Evolutionary conservation across 2,329 filamentous ascomycete genomes (phyloP).

Genomic region (Apiospora kogelbergensis): DNA sequence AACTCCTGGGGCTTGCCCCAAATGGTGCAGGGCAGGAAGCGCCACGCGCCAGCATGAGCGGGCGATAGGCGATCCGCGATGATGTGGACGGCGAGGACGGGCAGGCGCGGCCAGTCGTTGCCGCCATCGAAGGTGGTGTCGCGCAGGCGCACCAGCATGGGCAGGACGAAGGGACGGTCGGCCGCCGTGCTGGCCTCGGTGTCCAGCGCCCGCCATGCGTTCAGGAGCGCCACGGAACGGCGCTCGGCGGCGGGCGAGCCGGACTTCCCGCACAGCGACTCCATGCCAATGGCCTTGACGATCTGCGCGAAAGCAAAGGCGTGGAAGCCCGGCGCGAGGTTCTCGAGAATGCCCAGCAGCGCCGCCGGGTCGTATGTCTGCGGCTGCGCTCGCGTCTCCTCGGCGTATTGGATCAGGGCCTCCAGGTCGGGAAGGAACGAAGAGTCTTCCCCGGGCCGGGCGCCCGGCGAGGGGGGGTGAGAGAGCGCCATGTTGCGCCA

Average conservation of each 20-base stretch:
- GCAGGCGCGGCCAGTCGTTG: conserved; percentile 25
- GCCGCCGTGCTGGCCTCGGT: conserved; percentile 13
- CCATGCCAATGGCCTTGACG: conserved; percentile 14
- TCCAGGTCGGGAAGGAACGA: conserved; percentile 12
- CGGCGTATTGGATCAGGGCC: conserved; percentile 16
- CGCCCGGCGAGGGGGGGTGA: conserved; percentile 6
- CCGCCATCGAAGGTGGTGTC: conserved; percentile 21
- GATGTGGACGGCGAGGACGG: conserved; percentile 31
- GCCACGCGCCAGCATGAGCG: conserved; percentile 29
- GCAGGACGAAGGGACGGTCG: conserved; percentile 25
- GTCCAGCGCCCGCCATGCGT: conserved; percentile 20
- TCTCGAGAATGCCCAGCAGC: conserved; percentile 16
- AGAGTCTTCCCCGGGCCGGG: conserved; percentile 18
- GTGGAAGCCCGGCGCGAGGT: conserved; percentile 18
- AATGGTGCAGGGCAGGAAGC: conserved; percentile 34
- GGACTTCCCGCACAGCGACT: conserved; percentile 14
- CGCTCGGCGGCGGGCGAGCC: conserved; percentile 8
- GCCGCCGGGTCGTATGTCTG: conserved; percentile 16
- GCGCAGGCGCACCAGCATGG: conserved; percentile 27
- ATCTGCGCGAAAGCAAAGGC: conserved; percentile 19
- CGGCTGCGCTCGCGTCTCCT: conserved; percentile 14
- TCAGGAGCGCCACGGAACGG: conserved; percentile 18
- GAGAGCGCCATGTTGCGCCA: conserved; percentile 23
- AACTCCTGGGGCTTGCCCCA: conserved; percentile 32
- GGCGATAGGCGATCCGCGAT: conserved; percentile 28